phyloP scores from a whole-genome alignment of 805 yeast species.

The Ogataea paradorogensis region DNA sequence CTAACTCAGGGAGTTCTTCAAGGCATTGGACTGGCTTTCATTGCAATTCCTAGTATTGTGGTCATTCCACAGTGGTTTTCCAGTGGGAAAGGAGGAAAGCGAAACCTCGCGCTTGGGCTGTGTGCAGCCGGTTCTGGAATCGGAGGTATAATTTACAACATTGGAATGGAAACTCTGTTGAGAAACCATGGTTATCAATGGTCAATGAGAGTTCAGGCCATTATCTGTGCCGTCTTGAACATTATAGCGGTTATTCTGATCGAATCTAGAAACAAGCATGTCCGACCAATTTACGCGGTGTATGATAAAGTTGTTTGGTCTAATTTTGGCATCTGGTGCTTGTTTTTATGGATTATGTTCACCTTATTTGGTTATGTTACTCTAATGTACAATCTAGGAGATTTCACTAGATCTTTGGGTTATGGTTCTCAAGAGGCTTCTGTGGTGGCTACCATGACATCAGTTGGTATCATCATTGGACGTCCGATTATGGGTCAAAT shows the following conservation, averaged over 20 bases:
- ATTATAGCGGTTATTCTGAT: conserved; percentile 34
- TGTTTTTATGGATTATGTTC: conserved; percentile 40
- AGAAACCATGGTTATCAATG: conserved; percentile 39
- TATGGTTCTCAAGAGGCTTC: conserved; percentile 54
- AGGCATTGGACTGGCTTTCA: conserved; percentile 55
- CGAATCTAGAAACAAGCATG: conserved; percentile 37
- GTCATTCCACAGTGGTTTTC: conserved; percentile 68
- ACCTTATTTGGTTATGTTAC: conserved; percentile 62
- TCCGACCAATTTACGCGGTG: conserved; percentile 36
- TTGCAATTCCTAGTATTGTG: conserved; percentile 57
- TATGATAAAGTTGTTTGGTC: conserved; percentile 41
- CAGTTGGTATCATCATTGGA: conserved; percentile 53
- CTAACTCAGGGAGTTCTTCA: conserved; percentile 65
- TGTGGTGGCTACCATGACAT: conserved; percentile 56
- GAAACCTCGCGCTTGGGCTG: conserved; percentile 53
- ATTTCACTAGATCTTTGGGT: conserved; percentile 59
- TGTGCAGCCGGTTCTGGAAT: conserved; percentile 51
- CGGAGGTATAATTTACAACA: conserved; percentile 49
- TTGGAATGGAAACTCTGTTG: conserved; percentile 47
- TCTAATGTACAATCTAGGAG: conserved; percentile 55
- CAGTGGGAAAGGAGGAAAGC: conserved; percentile 39
- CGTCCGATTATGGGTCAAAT: conserved; percentile 54
- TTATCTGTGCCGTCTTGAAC: conserved; percentile 35
- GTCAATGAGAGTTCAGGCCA: conserved; percentile 51
- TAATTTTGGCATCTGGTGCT: conserved; percentile 34